phyloP scores from a whole-genome alignment of 1,284 basidiomycete species.

The Fomitopsis pinicola region DNA sequence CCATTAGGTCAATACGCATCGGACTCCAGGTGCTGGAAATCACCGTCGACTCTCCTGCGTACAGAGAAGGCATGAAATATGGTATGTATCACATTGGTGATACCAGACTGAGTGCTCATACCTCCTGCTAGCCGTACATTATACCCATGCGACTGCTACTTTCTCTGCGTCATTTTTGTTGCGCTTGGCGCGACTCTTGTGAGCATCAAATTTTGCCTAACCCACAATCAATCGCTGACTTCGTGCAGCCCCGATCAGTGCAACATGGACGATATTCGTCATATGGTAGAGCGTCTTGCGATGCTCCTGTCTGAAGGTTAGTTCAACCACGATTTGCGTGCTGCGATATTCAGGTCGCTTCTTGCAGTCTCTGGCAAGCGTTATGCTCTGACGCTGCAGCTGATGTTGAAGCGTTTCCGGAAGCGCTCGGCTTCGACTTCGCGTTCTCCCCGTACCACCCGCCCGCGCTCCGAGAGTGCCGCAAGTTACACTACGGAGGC shows the following conservation, averaged over 20 bases:
- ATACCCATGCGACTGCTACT: slow-evolving; percentile 88
- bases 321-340: slow-evolving; percentile 7
- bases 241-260: slow-evolving; percentile 73
- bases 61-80: slow-evolving; percentile 88
- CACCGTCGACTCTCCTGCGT: slow-evolving; percentile 73
- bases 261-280: slow-evolving; percentile 70
- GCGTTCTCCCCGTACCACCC: slow-evolving; percentile 53
- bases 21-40: slow-evolving; percentile 69
- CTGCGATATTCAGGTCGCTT: slow-evolving; percentile 5
- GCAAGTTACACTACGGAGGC: slow-evolving; percentile 22
- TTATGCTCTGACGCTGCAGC: slow-evolving; percentile 81
- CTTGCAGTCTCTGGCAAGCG: slow-evolving; percentile 79
- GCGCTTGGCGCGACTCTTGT: slow-evolving; percentile 84
- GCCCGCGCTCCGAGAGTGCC: slow-evolving; percentile 23
- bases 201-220: slow-evolving; percentile 25
- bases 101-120: slow-evolving; percentile 3
- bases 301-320: slow-evolving; percentile 72
- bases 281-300: slow-evolving; percentile 76
- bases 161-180: slow-evolving; percentile 89
- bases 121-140: slow-evolving; percentile 66
- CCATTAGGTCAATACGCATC: slow-evolving; percentile 66
- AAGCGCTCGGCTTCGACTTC: slow-evolving; percentile 53
- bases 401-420: slow-evolving; percentile 81
- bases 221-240: neutral
- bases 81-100: slow-evolving; percentile 39